These are phyloP conservation scores for Pseudoscleropodium purum DNA, from an alignment of 225 moss, liverwort and hornwort genomes.

Conservation along the genomic window DNA sequence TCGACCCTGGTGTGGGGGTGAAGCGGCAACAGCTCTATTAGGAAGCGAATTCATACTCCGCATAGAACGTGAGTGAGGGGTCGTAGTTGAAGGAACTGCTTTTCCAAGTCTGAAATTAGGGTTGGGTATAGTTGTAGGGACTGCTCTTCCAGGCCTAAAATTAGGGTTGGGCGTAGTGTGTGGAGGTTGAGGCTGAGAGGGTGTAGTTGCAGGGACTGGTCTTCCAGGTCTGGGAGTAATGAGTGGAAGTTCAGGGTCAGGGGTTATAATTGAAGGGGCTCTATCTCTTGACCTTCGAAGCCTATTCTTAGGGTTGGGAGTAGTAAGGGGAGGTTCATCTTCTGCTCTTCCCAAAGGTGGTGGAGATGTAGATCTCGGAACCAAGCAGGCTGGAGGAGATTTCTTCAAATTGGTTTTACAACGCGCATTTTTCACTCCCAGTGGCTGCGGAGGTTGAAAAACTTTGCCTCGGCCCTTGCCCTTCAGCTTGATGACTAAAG, in stretches of 20 bases:
- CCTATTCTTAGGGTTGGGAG: not conserved
- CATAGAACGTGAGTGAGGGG: not conserved
- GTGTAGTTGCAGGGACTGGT: not conserved
- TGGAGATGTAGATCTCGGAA: not conserved
- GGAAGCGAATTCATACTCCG: not conserved
- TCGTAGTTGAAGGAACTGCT: not conserved
- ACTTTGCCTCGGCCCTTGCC: constrained; percentile 10
- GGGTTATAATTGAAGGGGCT: not conserved
- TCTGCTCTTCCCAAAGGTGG: not conserved
- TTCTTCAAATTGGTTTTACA: not conserved
- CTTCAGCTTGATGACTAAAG: constrained; percentile 20
- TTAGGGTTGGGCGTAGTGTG: not conserved
- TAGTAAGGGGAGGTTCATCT: not conserved
- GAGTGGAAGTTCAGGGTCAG: not conserved
- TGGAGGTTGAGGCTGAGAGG: not conserved
- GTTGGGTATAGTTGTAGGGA: not conserved
- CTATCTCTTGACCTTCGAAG: not conserved
- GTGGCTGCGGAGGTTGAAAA: not conserved
- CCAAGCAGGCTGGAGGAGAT: not conserved
- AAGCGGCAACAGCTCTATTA: not conserved
- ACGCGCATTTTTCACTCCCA: not conserved
- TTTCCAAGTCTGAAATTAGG: not conserved
- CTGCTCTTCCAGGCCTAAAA: not conserved
- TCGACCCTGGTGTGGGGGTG: not conserved
- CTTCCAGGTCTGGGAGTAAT: not conserved